A percentile compares a stretch with the other conserved stretches of the same genome.
These are phyloP conservation scores for Neofusicoccum sp. DNA, from an alignment of 2,329 filamentous ascomycete species.

Conservation along the genomic window DNA sequence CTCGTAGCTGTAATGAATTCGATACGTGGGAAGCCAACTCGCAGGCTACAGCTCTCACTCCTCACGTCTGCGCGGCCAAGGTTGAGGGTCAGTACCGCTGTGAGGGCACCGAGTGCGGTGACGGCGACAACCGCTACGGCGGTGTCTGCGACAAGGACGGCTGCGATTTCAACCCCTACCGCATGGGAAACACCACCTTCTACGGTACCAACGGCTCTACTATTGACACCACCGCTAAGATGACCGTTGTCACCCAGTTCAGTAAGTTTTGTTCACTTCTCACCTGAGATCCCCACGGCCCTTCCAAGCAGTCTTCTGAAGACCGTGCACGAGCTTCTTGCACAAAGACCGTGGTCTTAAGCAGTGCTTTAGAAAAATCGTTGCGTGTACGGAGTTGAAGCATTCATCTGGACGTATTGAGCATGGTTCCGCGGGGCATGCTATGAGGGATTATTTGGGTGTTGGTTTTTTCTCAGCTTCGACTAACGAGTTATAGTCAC, in stretches of 20 bases:
- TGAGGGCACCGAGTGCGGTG: conserved; percentile 47
- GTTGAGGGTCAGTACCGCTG: conserved; percentile 55
- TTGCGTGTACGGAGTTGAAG: too few relatives aligned
- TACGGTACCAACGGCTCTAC: conserved; percentile 58
- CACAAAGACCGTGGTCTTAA: too few relatives aligned
- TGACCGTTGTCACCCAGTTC: conserved; percentile 58
- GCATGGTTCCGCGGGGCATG: too few relatives aligned
- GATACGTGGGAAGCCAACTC: conserved; percentile 73
- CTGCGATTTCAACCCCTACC: conserved; percentile 65
- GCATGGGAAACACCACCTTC: conserved; percentile 65
- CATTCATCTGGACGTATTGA: too few relatives aligned
- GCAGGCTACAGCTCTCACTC: conserved; percentile 65
- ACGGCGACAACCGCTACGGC: conserved; percentile 56
- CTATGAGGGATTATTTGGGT: too few relatives aligned
- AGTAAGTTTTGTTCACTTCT: conserved; percentile 21
- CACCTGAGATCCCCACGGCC: conserved; percentile 32
- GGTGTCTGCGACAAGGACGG: conserved; percentile 70
- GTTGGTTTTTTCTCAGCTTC: too few relatives aligned
- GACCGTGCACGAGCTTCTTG: too few relatives aligned
- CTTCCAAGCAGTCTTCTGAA: too few relatives aligned
- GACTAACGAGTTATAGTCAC: neutral
- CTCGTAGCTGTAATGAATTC: conserved; percentile 58
- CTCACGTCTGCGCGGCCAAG: conserved; percentile 60
- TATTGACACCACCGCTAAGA: conserved; percentile 46
- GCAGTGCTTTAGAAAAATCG: too few relatives aligned